Evolutionary conservation across 441 rosid genomes (phyloP).

Genomic region (Breynia disticha): DNA sequence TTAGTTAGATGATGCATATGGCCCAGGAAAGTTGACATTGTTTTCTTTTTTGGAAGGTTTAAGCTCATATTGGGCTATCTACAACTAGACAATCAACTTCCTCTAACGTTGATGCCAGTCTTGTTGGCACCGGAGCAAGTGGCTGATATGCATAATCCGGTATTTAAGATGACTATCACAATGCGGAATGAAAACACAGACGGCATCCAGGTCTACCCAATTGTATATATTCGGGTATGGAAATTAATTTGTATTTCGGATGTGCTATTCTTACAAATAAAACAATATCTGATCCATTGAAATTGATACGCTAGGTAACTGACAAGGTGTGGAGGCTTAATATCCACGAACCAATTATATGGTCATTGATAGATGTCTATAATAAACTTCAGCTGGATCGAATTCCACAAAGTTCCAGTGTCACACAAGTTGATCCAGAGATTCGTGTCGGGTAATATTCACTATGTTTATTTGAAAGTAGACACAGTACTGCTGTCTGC

Average conservation of each 20-base stretch:
- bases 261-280: constrained; percentile 5
- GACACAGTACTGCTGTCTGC: no score
- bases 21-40: constrained; percentile 2
- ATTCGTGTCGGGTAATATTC: constrained; percentile 63
- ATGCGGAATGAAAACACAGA: constrained; percentile 66
- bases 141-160: constrained; percentile 72
- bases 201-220: constrained; percentile 80
- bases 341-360: constrained; percentile 97
- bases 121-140: constrained; percentile 81
- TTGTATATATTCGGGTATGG: constrained; percentile 76
- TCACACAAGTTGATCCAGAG: constrained; percentile 94
- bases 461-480: no score
- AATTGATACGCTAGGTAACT: constrained; percentile 45
- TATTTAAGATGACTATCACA: constrained; percentile 88
- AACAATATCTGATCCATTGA: constrained; percentile 5
- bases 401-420: constrained; percentile 65
- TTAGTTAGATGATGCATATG: no score
- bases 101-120: constrained; percentile 91
- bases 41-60: constrained; percentile 55
- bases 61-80: constrained; percentile 81
- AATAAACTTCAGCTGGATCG: constrained; percentile 78
- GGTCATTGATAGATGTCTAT: constrained; percentile 80
- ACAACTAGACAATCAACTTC: constrained; percentile 98
- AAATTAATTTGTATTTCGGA: not conserved
- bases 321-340: constrained; percentile 87